phyloP scores from a whole-genome alignment of 2,329 filamentous ascomycete species.

The Rugonectria rugulosa region DNA sequence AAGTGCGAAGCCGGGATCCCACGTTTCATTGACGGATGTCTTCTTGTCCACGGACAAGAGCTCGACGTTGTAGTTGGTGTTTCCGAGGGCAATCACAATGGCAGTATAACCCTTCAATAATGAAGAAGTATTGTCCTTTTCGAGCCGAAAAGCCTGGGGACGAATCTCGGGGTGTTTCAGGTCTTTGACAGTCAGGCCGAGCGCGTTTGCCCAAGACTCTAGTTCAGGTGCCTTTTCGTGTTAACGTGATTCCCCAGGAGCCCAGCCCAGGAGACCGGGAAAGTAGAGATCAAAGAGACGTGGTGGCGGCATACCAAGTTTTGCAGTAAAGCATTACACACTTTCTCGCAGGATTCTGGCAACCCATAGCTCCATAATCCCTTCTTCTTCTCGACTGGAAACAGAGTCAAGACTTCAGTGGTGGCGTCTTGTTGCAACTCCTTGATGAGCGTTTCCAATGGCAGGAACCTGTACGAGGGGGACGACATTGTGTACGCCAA shows the following conservation, averaged over 20 bases:
- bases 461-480: slow-evolving; percentile 36
- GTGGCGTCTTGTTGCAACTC: slow-evolving; percentile 36
- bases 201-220: slow-evolving; percentile 32
- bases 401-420: slow-evolving; percentile 36
- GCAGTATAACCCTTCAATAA: slow-evolving; percentile 37
- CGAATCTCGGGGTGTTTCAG: slow-evolving; percentile 33
- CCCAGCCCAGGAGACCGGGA: not conserved
- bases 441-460: slow-evolving; percentile 32
- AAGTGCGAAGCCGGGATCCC: slow-evolving; percentile 33
- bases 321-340: slow-evolving; percentile 32
- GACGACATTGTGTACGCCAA: slow-evolving; percentile 32
- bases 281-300: slow-evolving; percentile 3
- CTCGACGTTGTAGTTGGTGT: slow-evolving; percentile 36
- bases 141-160: slow-evolving; percentile 37
- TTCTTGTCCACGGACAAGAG: slow-evolving; percentile 35
- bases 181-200: slow-evolving; percentile 36
- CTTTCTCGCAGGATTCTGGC: slow-evolving; percentile 33
- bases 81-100: slow-evolving; percentile 36
- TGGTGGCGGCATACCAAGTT: slow-evolving; percentile 30
- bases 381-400: slow-evolving; percentile 35
- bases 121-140: slow-evolving; percentile 38
- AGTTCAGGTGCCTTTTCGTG: slow-evolving; percentile 30
- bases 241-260: not conserved
- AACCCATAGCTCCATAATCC: slow-evolving; percentile 36
- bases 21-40: slow-evolving; percentile 31